Evolutionary conservation across 768 basidiomycete genomes (phyloP).

Genomic region (Agrocybe pediades): DNA sequence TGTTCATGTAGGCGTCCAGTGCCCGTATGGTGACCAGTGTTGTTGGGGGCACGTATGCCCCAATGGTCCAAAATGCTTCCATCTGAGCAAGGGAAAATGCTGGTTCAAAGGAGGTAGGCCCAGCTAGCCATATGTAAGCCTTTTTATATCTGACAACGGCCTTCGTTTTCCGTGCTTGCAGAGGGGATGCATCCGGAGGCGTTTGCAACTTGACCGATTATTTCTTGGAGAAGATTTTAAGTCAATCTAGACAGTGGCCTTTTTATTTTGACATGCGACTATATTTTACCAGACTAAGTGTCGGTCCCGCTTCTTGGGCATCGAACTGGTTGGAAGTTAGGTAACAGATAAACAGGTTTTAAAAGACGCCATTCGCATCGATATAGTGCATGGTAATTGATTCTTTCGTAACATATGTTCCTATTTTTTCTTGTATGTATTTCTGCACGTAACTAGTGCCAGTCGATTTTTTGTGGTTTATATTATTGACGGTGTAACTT

Average conservation of each 20-base stretch:
- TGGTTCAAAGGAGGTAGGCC: slow-evolving; percentile 79
- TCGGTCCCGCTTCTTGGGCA: too few relatives aligned
- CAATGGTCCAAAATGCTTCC: slow-evolving; percentile 72
- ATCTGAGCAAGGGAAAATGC: slow-evolving; percentile 78
- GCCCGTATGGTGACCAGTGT: slow-evolving; percentile 74
- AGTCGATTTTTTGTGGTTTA: not conserved
- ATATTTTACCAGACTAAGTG: too few relatives aligned
- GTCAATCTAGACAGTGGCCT: not conserved
- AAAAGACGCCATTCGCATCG: not conserved
- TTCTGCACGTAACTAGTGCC: not conserved
- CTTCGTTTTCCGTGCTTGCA: slow-evolving; percentile 14
- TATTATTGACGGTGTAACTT: not conserved
- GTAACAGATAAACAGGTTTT: slow-evolving; percentile 12
- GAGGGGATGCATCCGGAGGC: slow-evolving; percentile 48
- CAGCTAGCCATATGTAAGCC: not conserved
- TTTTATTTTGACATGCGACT: not conserved
- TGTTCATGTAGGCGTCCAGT: slow-evolving; percentile 54
- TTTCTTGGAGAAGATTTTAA: not conserved
- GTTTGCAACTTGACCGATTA: slow-evolving; percentile 11
- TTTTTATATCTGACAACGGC: not conserved
- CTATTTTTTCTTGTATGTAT: not conserved
- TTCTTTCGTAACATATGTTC: not conserved
- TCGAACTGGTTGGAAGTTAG: slow-evolving; percentile 14
- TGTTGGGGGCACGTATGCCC: slow-evolving; percentile 88
- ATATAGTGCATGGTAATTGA: not conserved